phyloP scores from a whole-genome alignment of 1,284 basidiomycete genomes.

The Abortiporus biennis region DNA sequence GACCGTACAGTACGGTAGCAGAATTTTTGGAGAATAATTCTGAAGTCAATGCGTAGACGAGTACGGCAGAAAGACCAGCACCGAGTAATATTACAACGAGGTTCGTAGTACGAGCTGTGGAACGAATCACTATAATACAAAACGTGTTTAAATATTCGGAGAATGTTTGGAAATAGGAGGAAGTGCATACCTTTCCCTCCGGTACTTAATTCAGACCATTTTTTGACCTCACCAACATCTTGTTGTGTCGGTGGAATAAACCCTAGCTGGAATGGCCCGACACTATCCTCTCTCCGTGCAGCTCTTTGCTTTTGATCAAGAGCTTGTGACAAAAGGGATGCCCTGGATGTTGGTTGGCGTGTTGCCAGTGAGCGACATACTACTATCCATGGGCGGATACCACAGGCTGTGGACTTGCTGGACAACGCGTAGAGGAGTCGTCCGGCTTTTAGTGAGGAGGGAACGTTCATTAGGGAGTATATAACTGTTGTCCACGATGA shows the following conservation, averaged over 20 bases:
- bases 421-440: too few species aligned
- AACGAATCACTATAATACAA: constrained; percentile 55
- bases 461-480: too few species aligned
- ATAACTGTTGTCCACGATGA: too few species aligned
- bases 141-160: neutral
- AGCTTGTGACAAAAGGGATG: constrained; percentile 59
- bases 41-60: constrained; percentile 82
- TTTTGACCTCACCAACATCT: constrained; percentile 53
- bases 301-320: constrained; percentile 52
- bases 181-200: constrained; percentile 71
- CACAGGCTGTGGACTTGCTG: too few species aligned
- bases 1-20: constrained; percentile 82
- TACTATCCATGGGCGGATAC: too few species aligned
- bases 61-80: constrained; percentile 73
- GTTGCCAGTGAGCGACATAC: too few species aligned
- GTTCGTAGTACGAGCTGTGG: constrained; percentile 77
- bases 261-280: constrained; percentile 82
- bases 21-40: constrained; percentile 93
- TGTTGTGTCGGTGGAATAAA: constrained; percentile 50
- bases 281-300: constrained; percentile 45
- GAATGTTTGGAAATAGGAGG: neutral
- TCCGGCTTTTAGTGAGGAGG: too few species aligned
- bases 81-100: constrained; percentile 80
- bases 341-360: constrained; percentile 37
- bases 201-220: constrained; percentile 80